These are phyloP conservation scores for Urochloa ruziziensis DNA, from an alignment of 176 grass and related monocot genomes.

Conservation along the genomic window DNA sequence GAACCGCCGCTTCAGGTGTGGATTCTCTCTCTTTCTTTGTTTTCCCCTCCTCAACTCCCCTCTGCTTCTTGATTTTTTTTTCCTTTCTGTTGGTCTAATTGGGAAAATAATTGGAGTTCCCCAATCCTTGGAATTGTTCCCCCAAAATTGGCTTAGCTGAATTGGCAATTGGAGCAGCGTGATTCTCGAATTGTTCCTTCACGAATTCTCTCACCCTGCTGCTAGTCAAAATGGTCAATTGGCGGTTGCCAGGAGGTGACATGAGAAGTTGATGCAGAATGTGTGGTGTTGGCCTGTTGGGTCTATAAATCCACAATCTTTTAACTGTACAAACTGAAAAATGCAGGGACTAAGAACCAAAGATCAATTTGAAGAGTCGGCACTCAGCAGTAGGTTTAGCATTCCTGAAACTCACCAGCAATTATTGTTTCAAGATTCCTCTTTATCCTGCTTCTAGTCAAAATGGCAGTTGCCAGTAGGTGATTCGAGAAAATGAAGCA, in stretches of 20 bases:
- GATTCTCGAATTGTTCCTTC: background rate
- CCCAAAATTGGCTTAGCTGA: background rate
- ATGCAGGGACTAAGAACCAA: background rate
- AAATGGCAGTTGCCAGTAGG: background rate
- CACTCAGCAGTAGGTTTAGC: background rate
- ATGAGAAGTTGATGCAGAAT: background rate
- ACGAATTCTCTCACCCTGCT: background rate
- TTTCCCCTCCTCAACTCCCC: no score
- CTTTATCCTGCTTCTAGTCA: background rate
- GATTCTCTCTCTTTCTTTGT: accelerated
- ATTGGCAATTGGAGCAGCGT: background rate
- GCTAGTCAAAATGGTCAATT: background rate
- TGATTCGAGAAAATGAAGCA: background rate
- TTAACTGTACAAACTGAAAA: background rate
- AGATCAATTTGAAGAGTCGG: background rate
- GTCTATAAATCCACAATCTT: background rate
- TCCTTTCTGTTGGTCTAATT: background rate
- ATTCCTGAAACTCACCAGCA: background rate
- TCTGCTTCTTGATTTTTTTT: background rate
- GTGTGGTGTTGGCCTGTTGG: background rate
- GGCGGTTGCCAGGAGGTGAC: background rate
- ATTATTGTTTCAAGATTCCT: background rate
- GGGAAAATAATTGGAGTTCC: no score
- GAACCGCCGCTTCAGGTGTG: constrained; percentile 79
- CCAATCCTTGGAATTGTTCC: background rate